Evolutionary conservation across 352 stramenopile genomes (phyloP), one percentile per base, ranked within the genome.

Genomic region (Plasmopara viticola): DNA sequence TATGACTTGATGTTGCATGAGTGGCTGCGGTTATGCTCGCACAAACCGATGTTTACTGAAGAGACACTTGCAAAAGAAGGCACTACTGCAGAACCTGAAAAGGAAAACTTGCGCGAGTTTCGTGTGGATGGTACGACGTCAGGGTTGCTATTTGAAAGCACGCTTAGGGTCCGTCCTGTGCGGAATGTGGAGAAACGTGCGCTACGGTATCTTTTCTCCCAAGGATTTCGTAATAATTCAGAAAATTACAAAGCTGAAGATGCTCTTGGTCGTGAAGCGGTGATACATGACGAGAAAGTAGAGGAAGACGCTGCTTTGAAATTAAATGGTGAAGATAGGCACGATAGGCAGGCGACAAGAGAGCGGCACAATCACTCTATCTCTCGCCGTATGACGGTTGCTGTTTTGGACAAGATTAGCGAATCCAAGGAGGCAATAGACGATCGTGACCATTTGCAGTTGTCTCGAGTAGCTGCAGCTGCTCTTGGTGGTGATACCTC

Each of bases 131-230:
- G 78, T 14, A 89, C 78, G 18, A 78, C 78, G 9, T 68, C 74
- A 0, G 75, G 64, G 1, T 40, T 86, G 48, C 44, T 89, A 25
- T 84, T 89, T 44, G 73, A 89, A 53, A 89, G 78, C 54, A 89
- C 78, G 17, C 60, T 89, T 14, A 84, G 82, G 48, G 31, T 89
- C 9, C 78, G 78, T 1, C 78, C 78, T 1, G 74, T 89, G 9
- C 66, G 61, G 20, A 71, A 70, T 39, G 66, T 80, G 14, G 69
- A 85, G 48, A 74, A 60, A n/a, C 73, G 78, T 4, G 75, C 69
- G 3, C 45, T 86, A 44, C 64, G 78, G 48, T 86, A 86, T 58
- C 69, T 89, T 20, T 89, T 89, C 52, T 70, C 78, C 34, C 74
- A 84, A 40, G 78, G 78, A 5, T 79, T 77, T 31, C 53, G 51